Percentiles rank a stretch among this genome's conserved stretches.
Conservation (phyloP, 176 grass and related monocot species). For the Oryza longistaminata region DNA sequence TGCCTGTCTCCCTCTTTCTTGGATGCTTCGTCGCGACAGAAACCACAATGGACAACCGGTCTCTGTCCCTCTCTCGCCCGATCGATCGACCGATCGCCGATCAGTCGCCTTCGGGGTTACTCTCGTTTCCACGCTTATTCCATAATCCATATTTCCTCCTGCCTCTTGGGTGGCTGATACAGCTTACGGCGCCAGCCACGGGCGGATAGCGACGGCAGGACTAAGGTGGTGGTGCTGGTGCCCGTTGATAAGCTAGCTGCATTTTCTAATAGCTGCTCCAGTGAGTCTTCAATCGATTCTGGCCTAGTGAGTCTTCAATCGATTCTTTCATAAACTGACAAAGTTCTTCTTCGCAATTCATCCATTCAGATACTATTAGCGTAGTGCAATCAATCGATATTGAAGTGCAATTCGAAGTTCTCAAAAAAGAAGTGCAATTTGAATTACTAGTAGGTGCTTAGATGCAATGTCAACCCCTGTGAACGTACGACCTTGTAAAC, state of each 20-base stretch:
- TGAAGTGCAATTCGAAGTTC: neutral
- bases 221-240: too few species aligned
- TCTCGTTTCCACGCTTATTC: too few species aligned
- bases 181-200: too few species aligned
- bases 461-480: neutral
- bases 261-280: too few species aligned
- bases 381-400: neutral
- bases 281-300: too few species aligned
- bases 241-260: too few species aligned
- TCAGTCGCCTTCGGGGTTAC: neutral
- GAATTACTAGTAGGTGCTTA: neutral
- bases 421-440: neutral
- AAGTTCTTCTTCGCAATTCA: too few species aligned
- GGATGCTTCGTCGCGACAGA: constrained; percentile 38
- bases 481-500: neutral
- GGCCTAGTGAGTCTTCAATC: too few species aligned
- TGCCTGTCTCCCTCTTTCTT: neutral
- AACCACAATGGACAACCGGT: neutral
- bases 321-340: too few species aligned
- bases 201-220: too few species aligned
- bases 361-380: neutral
- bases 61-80: neutral
- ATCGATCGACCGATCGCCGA: neutral
- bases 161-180: too few species aligned
- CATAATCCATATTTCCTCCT: too few species aligned